Evolutionary conservation across 192 early-diverging fungal species (phyloP), one percentile per base, ranked within the genome.

Genomic region (Haplosporangium gracile): DNA sequence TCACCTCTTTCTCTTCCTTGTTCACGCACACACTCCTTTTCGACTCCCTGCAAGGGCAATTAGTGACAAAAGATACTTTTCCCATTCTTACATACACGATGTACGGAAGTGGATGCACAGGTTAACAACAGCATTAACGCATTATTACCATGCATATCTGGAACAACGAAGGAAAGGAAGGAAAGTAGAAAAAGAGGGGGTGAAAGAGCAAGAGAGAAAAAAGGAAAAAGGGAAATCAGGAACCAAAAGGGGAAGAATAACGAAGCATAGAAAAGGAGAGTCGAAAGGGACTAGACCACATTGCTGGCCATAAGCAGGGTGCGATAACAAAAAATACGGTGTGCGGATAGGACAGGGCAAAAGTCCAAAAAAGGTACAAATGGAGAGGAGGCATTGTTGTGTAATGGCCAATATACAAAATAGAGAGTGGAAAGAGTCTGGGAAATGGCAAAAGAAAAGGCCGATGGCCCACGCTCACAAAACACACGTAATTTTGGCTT

Each of bases 381-480:
- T 5, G 65, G 60, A 42, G 26, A 43, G 55, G 75, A 68, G 20
- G 43, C 29, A 40, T 11, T 18, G 63, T 43, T 40, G 45, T 60
- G 22, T n/a, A 26, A 65, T 32, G 26, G 60, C 60, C 70, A 39
- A n/a, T 34, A 29, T 29, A 74, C 18, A 34, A 22, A 10, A 43
- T 4, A n/a, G 1, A 26, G 45, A 53, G 10, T 16, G 34, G 22
- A 47, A 18, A 18, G 22, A 20, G 32, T 29, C n/a, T 29, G 72
- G 40, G 42, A 73, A 73, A 40, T 73, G 72, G 72, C 72, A 73
- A 73, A 73, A 73, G 72, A 47, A 34, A 32, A 5, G 72, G 72
- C 72, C 72, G 72, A 53, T 32, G 26, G 29, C 60, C 60, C 29
- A 32, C 11, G 0, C 24, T 7, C 55, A 6, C 55, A 57, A 20